Conservation (phyloP, 768 basidiomycete genomes). For the Exsudoporus frostii region DNA sequence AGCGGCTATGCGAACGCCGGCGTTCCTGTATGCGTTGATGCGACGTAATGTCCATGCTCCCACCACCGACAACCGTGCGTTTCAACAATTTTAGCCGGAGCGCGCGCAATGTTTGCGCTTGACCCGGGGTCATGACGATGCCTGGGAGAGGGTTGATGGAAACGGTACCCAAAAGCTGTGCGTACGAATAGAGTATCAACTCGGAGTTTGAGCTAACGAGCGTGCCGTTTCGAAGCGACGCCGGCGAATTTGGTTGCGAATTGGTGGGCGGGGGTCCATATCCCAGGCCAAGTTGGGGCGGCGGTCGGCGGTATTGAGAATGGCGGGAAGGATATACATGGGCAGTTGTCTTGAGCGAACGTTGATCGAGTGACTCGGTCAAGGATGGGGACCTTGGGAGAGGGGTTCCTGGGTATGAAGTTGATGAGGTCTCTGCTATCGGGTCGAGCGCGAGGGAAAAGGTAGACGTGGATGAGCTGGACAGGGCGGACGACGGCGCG, state of each 20-base stretch:
- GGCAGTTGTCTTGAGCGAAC: constrained; percentile 24
- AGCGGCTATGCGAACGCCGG: constrained; percentile 43
- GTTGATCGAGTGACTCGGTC: constrained; percentile 26
- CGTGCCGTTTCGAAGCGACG: constrained; percentile 38
- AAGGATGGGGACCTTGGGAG: constrained; percentile 28
- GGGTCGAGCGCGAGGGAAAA: constrained; percentile 49
- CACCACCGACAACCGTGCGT: constrained; percentile 50
- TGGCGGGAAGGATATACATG: constrained; percentile 35
- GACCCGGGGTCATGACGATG: constrained; percentile 40
- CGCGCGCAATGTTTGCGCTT: constrained; percentile 41
- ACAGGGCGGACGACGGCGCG: constrained; percentile 20
- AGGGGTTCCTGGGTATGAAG: constrained; percentile 37
- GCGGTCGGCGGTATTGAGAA: constrained; percentile 31
- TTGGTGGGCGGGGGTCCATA: constrained; percentile 35
- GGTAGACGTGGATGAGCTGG: constrained; percentile 43
- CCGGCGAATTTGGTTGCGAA: constrained; percentile 12
- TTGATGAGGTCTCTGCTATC: constrained; percentile 43
- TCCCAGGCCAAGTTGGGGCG: constrained; percentile 46
- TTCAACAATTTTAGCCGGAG: constrained; percentile 52
- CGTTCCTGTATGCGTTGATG: constrained; percentile 22
- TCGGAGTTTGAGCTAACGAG: constrained; percentile 55
- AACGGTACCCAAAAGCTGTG: constrained; percentile 70
- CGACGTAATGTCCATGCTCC: constrained; percentile 75
- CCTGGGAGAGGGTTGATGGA: constrained; percentile 51
- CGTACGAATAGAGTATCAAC: constrained; percentile 81